Conservation (phyloP, 1,284 basidiomycete genomes). For the Cutaneotrichosporon sp. region DNA sequence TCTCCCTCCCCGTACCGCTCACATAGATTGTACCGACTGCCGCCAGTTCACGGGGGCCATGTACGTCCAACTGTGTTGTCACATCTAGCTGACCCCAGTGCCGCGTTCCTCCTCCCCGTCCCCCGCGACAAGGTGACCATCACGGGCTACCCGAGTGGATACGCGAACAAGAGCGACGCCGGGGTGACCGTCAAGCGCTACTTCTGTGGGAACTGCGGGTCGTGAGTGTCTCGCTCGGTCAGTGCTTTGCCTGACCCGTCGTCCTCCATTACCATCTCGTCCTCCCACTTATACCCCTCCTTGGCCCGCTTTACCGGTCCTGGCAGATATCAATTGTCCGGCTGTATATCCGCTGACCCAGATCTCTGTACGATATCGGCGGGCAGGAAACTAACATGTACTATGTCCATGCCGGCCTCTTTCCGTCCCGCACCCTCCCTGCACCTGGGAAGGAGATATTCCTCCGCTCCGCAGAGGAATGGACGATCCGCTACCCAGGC, state of each 20-base stretch:
- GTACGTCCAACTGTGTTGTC: neutral
- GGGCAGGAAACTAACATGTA: neutral
- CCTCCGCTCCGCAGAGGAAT: conserved; percentile 6
- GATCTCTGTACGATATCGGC: conserved; percentile 5
- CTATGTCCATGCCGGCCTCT: conserved; percentile 10
- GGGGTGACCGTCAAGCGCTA: conserved; percentile 1
- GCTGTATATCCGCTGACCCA: neutral
- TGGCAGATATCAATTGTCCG: neutral
- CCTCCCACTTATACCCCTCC: neutral
- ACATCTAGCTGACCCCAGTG: neutral
- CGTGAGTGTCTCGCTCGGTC: conserved; percentile 1
- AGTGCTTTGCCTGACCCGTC: neutral
- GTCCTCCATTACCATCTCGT: neutral
- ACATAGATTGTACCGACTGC: conserved; percentile 13
- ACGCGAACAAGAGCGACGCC: neutral
- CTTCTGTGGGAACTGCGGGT: conserved; percentile 9
- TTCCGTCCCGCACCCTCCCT: conserved; percentile 11
- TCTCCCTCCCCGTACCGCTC: neutral
- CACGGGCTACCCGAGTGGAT: conserved; percentile 6
- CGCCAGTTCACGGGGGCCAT: conserved; percentile 14
- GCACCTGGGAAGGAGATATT: conserved; percentile 10
- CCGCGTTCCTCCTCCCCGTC: conserved; percentile 7
- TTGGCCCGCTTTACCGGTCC: neutral
- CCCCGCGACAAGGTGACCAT: neutral
- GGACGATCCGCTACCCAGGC: conserved; percentile 7